These are phyloP conservation scores for Sporothrix mexicana DNA, from an alignment of 2,329 filamentous ascomycete species.

Conservation along the genomic window DNA sequence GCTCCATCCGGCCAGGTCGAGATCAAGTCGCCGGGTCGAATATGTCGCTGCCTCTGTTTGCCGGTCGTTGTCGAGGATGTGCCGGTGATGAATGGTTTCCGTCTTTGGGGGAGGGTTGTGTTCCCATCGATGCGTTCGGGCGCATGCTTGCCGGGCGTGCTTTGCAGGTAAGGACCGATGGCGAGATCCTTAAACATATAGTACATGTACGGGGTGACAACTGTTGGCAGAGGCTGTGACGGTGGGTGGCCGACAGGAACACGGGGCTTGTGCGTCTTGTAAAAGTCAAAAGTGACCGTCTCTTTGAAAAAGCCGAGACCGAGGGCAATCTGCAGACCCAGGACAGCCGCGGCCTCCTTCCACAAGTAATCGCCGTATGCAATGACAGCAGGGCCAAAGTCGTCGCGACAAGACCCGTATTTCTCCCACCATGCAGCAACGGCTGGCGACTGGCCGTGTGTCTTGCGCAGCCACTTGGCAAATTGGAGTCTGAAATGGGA, in stretches of 20 bases:
- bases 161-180: constrained; percentile 60
- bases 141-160: constrained; percentile 45
- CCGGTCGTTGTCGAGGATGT: background rate
- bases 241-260: background rate
- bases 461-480: constrained; percentile 57
- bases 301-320: constrained; percentile 62
- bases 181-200: constrained; percentile 68
- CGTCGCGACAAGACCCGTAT: constrained; percentile 51
- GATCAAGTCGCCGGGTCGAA: constrained; percentile 57
- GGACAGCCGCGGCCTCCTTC: constrained; percentile 65
- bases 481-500: constrained; percentile 67
- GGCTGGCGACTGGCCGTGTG: constrained; percentile 49
- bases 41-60: no score
- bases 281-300: constrained; percentile 41
- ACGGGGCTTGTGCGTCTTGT: background rate
- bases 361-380: constrained; percentile 68
- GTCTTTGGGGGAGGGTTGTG: constrained; percentile 26
- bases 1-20: constrained; percentile 53
- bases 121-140: background rate
- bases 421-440: constrained; percentile 63
- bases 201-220: constrained; percentile 73
- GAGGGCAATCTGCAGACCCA: constrained; percentile 39
- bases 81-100: constrained; percentile 19
- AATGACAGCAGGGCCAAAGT: constrained; percentile 68
- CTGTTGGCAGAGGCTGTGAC: constrained; percentile 50